Evolutionary conservation across 2,329 filamentous ascomycete genomes (phyloP).

Genomic region (Paracoccidioides brasiliensis): DNA sequence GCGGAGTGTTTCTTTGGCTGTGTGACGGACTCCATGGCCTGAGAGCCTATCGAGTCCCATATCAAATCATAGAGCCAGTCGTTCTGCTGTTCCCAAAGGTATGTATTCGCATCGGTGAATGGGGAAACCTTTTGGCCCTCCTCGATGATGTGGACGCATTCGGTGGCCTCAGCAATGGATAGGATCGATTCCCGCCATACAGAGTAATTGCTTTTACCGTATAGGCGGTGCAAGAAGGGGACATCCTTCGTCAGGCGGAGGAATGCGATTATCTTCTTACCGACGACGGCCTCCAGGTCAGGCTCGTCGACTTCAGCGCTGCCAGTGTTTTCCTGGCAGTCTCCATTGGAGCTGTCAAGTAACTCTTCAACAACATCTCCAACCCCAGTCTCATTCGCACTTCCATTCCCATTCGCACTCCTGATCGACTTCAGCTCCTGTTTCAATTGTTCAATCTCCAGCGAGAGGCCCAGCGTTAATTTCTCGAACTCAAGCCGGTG

Average conservation of each 20-base stretch:
- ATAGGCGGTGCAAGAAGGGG: neutral
- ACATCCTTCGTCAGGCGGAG: neutral
- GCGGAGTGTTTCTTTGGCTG: neutral
- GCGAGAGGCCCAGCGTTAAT: neutral
- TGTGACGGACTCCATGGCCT: neutral
- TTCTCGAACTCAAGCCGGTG: neutral
- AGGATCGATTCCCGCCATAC: constrained; percentile 1
- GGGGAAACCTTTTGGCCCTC: neutral
- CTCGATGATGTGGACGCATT: neutral
- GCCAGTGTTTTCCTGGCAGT: neutral
- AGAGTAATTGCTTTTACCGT: constrained; percentile 1
- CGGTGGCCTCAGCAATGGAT: neutral
- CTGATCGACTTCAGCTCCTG: neutral
- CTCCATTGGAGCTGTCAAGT: neutral
- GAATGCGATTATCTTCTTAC: constrained; percentile 2
- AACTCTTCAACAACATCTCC: neutral
- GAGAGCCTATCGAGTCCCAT: neutral
- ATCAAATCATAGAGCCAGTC: constrained; percentile 1
- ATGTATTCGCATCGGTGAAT: neutral
- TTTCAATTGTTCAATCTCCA: neutral
- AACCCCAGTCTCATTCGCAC: neutral
- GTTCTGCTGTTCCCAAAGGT: constrained; percentile 1
- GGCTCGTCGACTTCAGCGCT: neutral
- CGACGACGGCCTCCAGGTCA: neutral
- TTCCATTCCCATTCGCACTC: neutral